Evolutionary conservation across 2,329 filamentous ascomycete genomes (phyloP).

Genomic region (Epichloe brachyelytri): DNA sequence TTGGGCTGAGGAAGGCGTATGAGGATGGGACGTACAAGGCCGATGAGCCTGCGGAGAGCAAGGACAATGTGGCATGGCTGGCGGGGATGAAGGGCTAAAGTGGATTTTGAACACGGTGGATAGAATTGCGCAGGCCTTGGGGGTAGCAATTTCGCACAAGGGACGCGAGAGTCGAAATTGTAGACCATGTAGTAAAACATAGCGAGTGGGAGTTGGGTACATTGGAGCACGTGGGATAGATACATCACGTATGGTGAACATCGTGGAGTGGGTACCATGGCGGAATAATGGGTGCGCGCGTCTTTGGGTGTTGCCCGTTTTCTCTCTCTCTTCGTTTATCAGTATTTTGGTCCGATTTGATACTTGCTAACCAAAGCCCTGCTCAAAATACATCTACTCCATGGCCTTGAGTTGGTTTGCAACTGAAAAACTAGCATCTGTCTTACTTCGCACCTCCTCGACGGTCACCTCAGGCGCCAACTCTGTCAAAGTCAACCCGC

Average conservation of each 20-base stretch:
- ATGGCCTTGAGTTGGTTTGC: conserved; percentile 41
- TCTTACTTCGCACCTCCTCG: conserved; percentile 57
- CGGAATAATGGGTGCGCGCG: too few species aligned
- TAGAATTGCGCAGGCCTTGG: conserved; percentile 31
- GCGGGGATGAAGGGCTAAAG: conserved; percentile 32
- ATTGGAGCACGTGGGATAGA: background rate
- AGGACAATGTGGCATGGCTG: conserved; percentile 26
- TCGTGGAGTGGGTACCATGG: too few species aligned
- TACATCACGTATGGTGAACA: background rate
- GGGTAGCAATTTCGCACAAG: conserved; percentile 26
- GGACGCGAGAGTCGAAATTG: conserved; percentile 5
- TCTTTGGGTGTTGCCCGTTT: too few species aligned
- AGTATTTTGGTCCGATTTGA: too few species aligned
- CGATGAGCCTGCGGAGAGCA: conserved; percentile 19
- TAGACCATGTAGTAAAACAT: conserved; percentile 2
- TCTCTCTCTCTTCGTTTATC: too few species aligned
- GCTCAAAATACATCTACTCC: conserved; percentile 18
- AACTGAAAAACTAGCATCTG: conserved; percentile 53
- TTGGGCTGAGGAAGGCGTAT: conserved; percentile 64
- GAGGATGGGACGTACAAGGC: conserved; percentile 47
- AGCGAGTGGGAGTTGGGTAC: background rate
- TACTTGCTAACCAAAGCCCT: too few species aligned
- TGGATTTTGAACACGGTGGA: conserved; percentile 34
- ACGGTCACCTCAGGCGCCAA: conserved; percentile 55
- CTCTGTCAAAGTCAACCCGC: conserved; percentile 51